Base-by-base conservation (phyloP, 768 basidiomycete species). In the Auricularia cornea region DNA sequence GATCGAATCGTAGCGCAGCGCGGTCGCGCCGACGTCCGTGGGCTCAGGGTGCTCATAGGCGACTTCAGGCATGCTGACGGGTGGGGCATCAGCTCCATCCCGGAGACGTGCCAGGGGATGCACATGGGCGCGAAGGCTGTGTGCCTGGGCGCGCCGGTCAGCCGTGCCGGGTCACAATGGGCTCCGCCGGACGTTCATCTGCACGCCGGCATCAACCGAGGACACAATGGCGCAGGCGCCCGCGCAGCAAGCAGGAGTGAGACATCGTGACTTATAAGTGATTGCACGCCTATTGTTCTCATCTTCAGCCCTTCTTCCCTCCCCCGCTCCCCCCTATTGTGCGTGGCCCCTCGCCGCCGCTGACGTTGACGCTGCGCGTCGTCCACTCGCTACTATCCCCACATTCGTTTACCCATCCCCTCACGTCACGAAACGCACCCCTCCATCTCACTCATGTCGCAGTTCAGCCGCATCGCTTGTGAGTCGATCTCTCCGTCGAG, bases 401-500 rank as follows among this genome's bases (percentile, higher is more conserved):
- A 57, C 54, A 57, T 57, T 57, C 54, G 54, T 57, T 57, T 31
- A 57, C 54, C 51, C 26, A 57, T 20, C 28, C 26, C 54, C 28
- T 31, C 54, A 57, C 54, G 12, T 57, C 54, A 29, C 30, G 54
- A 28, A 5, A 26, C 16, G 26, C 30, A 5, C 20, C 11, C 10
- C 44, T 6, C 6, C 44, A 12, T 20, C 20, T 20, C 12, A 16
- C 10, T 30, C 26, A 57, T 57, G 54, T 57, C 54, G 6, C 54
- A 57, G 54, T 57, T 57, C 54, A 31, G 54, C 30, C 54, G 54
- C 54, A 57, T 57, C 29, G 54, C 54, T 26, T 10, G 54, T 57
- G 54, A 26, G 54, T 57, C 12, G 20, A 16, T 18, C 16, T 30
- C 30, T 29, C 23, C 20, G 6, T n/a, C 30, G 26, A 6, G 16